A percentile compares a stretch with the other conserved stretches of the same genome.
Conservation (phyloP, 768 basidiomycete genomes). For the Clavulina sp. region DNA sequence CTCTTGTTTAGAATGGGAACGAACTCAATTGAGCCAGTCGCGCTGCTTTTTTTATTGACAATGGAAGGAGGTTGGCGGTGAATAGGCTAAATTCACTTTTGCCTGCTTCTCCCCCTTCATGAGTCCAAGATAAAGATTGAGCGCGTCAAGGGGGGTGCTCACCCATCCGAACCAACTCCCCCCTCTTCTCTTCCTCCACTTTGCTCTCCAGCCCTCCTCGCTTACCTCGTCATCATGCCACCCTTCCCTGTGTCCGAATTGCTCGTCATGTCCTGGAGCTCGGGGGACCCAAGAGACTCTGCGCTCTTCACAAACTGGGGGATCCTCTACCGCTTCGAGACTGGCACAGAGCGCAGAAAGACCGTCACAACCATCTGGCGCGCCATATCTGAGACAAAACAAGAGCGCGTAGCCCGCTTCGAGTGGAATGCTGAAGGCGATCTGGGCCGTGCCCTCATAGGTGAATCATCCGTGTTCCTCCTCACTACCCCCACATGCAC, state of each 20-base stretch:
- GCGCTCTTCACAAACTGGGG: slow-evolving; percentile 44
- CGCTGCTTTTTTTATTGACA: too few species aligned
- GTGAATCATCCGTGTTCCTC: too few species aligned
- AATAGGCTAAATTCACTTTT: too few species aligned
- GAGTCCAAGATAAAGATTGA: too few species aligned
- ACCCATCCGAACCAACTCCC: too few species aligned
- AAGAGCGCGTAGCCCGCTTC: slow-evolving; percentile 74
- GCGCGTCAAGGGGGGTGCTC: too few species aligned
- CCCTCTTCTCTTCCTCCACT: neutral
- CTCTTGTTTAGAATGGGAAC: too few species aligned
- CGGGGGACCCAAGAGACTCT: slow-evolving; percentile 71
- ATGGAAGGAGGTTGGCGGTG: too few species aligned
- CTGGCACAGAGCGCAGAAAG: slow-evolving; percentile 4
- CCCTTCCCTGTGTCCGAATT: slow-evolving; percentile 3
- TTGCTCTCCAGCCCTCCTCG: neutral
- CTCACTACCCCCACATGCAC: neutral
- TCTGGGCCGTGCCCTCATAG: slow-evolving; percentile 64
- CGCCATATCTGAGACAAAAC: slow-evolving; percentile 58
- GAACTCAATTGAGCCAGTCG: too few species aligned
- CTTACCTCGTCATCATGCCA: slow-evolving; percentile 7
- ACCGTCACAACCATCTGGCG: slow-evolving; percentile 44
- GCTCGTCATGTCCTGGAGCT: slow-evolving; percentile 38
- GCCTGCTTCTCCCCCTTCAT: too few species aligned
- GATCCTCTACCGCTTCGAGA: slow-evolving; percentile 13
- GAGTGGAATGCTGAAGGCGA: slow-evolving; percentile 75